Percentiles rank a stretch among this genome's conserved stretches.
Evolutionary conservation across 1,284 basidiomycete species (phyloP).

Genomic region (Cutaneotrichosporon sp.): DNA sequence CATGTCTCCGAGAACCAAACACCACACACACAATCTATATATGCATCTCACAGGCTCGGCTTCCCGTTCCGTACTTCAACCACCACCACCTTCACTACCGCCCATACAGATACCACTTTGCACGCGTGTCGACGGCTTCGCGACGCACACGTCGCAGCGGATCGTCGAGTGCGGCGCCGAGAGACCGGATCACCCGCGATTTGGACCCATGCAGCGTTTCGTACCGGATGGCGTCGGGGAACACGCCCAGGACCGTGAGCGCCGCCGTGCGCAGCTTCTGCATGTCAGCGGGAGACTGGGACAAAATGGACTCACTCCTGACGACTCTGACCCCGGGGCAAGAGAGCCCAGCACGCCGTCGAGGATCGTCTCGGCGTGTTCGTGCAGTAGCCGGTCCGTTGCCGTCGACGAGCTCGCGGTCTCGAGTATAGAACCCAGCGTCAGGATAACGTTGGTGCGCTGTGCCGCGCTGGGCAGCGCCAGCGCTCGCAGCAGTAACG

Average conservation of each 20-base stretch:
- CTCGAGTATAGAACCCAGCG: constrained; percentile 65
- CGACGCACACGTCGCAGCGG: constrained; percentile 70
- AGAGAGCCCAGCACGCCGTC: constrained; percentile 63
- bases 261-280: constrained; percentile 63
- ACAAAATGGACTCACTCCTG: constrained; percentile 24
- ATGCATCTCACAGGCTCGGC: neutral
- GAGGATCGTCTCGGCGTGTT: constrained; percentile 66
- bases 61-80: neutral
- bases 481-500: constrained; percentile 79
- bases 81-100: neutral
- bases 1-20: no score
- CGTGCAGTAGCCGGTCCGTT: constrained; percentile 54
- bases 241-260: constrained; percentile 62
- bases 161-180: constrained; percentile 75
- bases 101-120: constrained; percentile 45
- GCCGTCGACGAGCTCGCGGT: constrained; percentile 51
- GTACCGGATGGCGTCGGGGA: constrained; percentile 72
- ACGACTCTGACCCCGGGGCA: constrained; percentile 23
- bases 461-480: constrained; percentile 68
- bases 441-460: constrained; percentile 72
- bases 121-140: constrained; percentile 77
- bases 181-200: constrained; percentile 62
- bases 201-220: constrained; percentile 72
- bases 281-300: neutral
- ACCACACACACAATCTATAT: neutral